A percentile compares a stretch with the other conserved stretches of the same genome.
Evolutionary conservation across 305 asterid species (phyloP).

Genomic region (Fraxinus greggii): DNA sequence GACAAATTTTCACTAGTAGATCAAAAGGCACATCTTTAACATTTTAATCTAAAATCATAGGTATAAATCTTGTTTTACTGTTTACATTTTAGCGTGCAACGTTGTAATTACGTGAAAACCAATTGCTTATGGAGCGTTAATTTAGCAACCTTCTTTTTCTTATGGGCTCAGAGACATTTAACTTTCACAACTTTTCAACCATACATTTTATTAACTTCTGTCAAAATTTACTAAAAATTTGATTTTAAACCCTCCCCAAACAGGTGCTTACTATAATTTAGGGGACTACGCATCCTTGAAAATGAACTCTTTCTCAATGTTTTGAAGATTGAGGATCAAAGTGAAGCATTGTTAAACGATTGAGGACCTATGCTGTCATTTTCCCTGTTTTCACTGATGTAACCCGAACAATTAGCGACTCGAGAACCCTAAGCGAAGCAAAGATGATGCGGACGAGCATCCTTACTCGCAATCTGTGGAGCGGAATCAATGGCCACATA

Average conservation of each 20-base stretch:
- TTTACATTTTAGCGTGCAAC: background rate
- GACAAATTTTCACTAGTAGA: background rate
- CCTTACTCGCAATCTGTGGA: conserved; percentile 36
- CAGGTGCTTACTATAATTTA: background rate
- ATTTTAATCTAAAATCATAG: background rate
- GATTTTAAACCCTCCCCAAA: background rate
- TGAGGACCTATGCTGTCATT: background rate
- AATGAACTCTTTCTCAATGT: background rate
- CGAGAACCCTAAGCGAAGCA: background rate
- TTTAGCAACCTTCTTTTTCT: background rate
- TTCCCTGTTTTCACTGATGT: background rate
- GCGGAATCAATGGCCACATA: conserved; percentile 25
- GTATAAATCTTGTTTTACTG: background rate
- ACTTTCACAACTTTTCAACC: background rate
- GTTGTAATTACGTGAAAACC: background rate
- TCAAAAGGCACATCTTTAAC: background rate
- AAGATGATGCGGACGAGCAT: conserved; percentile 34
- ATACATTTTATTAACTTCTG: background rate
- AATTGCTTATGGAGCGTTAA: background rate
- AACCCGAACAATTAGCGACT: background rate
- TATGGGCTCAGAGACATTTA: background rate
- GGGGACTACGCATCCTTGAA: background rate
- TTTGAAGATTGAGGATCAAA: background rate
- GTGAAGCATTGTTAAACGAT: background rate
- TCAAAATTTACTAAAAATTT: background rate